A percentile compares a stretch with the other conserved stretches of the same genome.
Evolutionary conservation across 257 asterid genomes (phyloP).

Genomic region (Scutellaria barbata): DNA sequence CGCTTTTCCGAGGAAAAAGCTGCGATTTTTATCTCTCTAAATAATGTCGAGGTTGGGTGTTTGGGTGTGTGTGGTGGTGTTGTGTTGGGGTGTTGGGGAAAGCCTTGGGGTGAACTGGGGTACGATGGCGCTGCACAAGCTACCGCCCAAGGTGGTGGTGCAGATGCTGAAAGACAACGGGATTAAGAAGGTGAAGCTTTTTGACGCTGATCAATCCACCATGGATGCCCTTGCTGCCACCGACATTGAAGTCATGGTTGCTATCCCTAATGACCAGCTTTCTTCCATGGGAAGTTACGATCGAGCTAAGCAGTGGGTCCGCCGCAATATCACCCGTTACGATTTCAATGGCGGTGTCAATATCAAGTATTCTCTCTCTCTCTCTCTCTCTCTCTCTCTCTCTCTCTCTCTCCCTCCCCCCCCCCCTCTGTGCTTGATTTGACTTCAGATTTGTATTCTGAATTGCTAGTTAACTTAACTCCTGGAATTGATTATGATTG

Average conservation of each 20-base stretch:
- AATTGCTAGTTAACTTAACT: no score
- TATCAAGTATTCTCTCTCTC: constrained; percentile 48
- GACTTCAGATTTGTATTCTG: background rate
- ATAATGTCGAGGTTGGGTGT: constrained; percentile 33
- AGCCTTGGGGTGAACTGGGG: constrained; percentile 87
- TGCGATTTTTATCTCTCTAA: constrained; percentile 14
- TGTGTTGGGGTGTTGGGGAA: constrained; percentile 34
- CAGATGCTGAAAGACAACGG: constrained; percentile 67
- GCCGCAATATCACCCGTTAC: constrained; percentile 63
- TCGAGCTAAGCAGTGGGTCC: constrained; percentile 74
- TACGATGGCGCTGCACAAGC: constrained; percentile 71
- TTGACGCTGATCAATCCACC: constrained; percentile 69
- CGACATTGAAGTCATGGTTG: constrained; percentile 76
- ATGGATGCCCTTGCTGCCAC: constrained; percentile 73
- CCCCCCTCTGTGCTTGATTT: background rate
- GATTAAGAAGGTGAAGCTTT: constrained; percentile 68
- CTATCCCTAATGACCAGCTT: constrained; percentile 78
- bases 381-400: background rate
- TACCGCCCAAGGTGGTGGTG: constrained; percentile 69
- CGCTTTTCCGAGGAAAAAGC: background rate
- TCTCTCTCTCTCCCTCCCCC: background rate
- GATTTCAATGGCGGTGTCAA: constrained; percentile 72
- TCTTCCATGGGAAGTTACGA: constrained; percentile 54
- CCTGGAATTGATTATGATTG: no score
- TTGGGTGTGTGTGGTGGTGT: background rate